Conservation (phyloP, 1,284 basidiomycete genomes). For the Ceratobasidium sp. region DNA sequence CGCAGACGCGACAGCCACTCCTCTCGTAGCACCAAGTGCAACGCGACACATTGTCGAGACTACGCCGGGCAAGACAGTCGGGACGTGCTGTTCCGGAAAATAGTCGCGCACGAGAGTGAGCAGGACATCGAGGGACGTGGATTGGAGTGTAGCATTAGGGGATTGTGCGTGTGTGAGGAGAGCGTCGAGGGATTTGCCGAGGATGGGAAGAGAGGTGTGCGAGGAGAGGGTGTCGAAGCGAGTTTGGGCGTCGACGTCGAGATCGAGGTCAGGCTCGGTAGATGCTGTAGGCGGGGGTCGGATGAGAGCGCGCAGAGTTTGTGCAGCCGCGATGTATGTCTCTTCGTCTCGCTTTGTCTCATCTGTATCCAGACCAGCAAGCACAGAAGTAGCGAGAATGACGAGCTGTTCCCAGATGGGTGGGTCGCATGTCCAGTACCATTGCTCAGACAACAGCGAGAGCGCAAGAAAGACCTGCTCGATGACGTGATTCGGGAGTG, state of each 20-base stretch:
- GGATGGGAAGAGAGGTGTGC: slow-evolving; percentile 69
- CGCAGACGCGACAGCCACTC: slow-evolving; percentile 65
- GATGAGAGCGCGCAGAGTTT: slow-evolving; percentile 65
- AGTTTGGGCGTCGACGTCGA: slow-evolving; percentile 47
- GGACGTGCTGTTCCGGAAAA: slow-evolving; percentile 66
- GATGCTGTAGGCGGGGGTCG: slow-evolving; percentile 47
- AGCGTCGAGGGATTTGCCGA: slow-evolving; percentile 82
- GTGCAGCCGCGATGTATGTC: slow-evolving; percentile 70
- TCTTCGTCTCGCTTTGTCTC: slow-evolving; percentile 69
- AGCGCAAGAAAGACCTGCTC: slow-evolving; percentile 75
- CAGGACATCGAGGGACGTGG: slow-evolving; percentile 66
- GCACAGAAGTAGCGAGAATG: slow-evolving; percentile 75
- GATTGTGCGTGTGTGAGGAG: slow-evolving; percentile 61
- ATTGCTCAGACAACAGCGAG: slow-evolving; percentile 64
- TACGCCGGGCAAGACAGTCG: slow-evolving; percentile 81
- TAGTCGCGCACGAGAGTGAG: slow-evolving; percentile 65
- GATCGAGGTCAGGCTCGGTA: slow-evolving; percentile 36
- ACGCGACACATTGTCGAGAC: slow-evolving; percentile 73
- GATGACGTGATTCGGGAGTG: slow-evolving; percentile 79
- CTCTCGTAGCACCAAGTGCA: slow-evolving; percentile 62
- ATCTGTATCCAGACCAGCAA: slow-evolving; percentile 56
- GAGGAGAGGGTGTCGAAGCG: slow-evolving; percentile 59
- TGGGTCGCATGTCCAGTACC: slow-evolving; percentile 78
- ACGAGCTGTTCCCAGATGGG: slow-evolving; percentile 83
- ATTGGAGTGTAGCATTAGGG: slow-evolving; percentile 66